Evolutionary conservation across 139 green algal genomes (phyloP).

Genomic region (Closterium sp.): DNA sequence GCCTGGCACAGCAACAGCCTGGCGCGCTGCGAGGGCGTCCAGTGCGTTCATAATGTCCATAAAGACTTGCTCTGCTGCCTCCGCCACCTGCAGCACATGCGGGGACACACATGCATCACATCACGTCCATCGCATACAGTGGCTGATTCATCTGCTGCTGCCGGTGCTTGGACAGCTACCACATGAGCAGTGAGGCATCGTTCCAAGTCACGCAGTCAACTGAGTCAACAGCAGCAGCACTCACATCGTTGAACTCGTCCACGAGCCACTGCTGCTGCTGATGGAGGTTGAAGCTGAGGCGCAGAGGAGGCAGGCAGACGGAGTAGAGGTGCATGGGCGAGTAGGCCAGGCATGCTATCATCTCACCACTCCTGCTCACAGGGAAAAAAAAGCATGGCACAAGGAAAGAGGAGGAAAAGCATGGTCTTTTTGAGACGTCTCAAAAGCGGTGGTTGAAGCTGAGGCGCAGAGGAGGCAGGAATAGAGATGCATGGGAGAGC

Average conservation of each 20-base stretch:
- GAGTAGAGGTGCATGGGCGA: slow-evolving; percentile 15
- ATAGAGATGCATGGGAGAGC: slow-evolving; percentile 9
- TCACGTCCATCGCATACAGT: too few relatives aligned
- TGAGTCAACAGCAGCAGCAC: background rate
- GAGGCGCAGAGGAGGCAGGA: too few relatives aligned
- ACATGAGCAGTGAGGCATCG: too few relatives aligned
- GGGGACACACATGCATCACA: too few relatives aligned
- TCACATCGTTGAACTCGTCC: slow-evolving; percentile 10
- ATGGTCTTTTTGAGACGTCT: too few relatives aligned
- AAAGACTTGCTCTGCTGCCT: slow-evolving; percentile 3
- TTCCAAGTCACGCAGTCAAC: too few relatives aligned
- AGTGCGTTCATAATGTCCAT: slow-evolving; percentile 2
- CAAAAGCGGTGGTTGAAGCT: too few relatives aligned
- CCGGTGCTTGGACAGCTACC: too few relatives aligned
- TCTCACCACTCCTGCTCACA: slow-evolving; percentile 14
- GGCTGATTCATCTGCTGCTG: too few relatives aligned
- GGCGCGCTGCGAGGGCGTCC: background rate
- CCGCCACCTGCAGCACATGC: background rate
- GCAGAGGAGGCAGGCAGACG: slow-evolving; percentile 12
- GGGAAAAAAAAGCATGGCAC: too few relatives aligned
- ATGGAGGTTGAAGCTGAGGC: slow-evolving; percentile 16
- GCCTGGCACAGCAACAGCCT: background rate
- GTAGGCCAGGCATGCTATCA: slow-evolving; percentile 45
- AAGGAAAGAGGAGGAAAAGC: too few relatives aligned
- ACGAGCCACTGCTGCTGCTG: slow-evolving; percentile 10